Evolutionary conservation across 176 grass and related monocot genomes (phyloP).

Genomic region (Thinopyrum elongatum): DNA sequence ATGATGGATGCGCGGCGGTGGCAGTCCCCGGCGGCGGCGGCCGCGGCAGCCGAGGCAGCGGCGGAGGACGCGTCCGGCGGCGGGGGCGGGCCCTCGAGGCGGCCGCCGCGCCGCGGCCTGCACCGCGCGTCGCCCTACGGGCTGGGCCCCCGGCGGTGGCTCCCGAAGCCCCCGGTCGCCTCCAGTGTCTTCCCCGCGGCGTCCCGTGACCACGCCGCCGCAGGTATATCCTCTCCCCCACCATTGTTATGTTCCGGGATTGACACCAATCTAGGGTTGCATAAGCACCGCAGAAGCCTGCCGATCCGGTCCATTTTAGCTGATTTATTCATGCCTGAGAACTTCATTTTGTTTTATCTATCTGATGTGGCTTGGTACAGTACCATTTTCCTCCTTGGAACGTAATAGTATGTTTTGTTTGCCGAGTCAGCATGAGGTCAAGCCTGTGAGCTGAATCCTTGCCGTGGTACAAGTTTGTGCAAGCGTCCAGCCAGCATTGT

Average conservation of each 20-base stretch:
- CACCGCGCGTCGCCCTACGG: slow-evolving; percentile 48
- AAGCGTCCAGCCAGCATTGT: not conserved
- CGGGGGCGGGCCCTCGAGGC: slow-evolving; percentile 37
- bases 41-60: slow-evolving; percentile 16
- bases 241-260: not conserved
- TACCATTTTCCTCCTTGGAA: not conserved
- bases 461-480: not conserved
- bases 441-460: not conserved
- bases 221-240: not conserved
- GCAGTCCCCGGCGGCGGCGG: slow-evolving; percentile 24
- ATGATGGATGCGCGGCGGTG: slow-evolving; percentile 26
- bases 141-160: slow-evolving; percentile 4
- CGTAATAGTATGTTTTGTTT: not conserved
- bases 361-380: not conserved
- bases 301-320: not conserved
- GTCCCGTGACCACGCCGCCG: not conserved
- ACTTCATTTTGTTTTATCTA: not conserved
- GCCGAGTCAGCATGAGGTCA: not conserved
- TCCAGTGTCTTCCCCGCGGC: slow-evolving; percentile 35
- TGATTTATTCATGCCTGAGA: not conserved
- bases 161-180: slow-evolving; percentile 24
- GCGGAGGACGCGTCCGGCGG: slow-evolving; percentile 21
- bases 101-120: slow-evolving; percentile 33
- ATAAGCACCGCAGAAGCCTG: not conserved
- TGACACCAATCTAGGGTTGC: not conserved